Percentiles rank a stretch among this genome's conserved stretches.
phyloP scores from a whole-genome alignment of 371 early-diverging fungal species.

The Blyttiomyces sp. region DNA sequence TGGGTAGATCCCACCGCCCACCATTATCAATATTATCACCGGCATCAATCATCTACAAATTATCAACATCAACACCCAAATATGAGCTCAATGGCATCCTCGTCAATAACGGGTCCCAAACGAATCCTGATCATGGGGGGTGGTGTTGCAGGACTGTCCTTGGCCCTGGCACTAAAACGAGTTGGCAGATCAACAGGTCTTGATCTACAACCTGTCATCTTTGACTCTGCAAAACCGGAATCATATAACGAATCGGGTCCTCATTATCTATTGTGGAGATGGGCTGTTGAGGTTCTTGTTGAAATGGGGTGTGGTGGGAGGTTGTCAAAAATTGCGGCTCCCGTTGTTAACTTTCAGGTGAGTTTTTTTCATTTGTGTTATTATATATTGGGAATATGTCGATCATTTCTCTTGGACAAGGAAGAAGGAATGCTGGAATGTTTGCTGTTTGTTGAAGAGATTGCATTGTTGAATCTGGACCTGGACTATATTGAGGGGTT shows the following conservation, averaged over 20 bases:
- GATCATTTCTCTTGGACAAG: neutral
- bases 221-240: constrained; percentile 19
- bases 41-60: too few relatives aligned
- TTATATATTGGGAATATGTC: neutral
- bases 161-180: constrained; percentile 42
- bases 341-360: constrained; percentile 29
- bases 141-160: constrained; percentile 41
- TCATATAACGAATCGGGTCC: constrained; percentile 11
- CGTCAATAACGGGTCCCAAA: too few relatives aligned
- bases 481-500: neutral
- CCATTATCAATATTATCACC: too few relatives aligned
- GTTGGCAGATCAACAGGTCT: constrained; percentile 22
- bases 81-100: too few relatives aligned
- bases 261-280: constrained; percentile 41
- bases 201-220: constrained; percentile 31
- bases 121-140: constrained; percentile 45
- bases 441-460: neutral
- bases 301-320: constrained; percentile 42
- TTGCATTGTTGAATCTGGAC: neutral
- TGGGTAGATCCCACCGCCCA: too few relatives aligned
- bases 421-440: neutral
- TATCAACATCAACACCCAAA: too few relatives aligned
- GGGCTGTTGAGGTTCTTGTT: constrained; percentile 39
- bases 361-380: constrained; percentile 3
- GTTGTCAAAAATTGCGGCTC: constrained; percentile 30